phyloP scores from a whole-genome alignment of 2,329 filamentous ascomycete species.

The Sphaceloma murrayae region DNA sequence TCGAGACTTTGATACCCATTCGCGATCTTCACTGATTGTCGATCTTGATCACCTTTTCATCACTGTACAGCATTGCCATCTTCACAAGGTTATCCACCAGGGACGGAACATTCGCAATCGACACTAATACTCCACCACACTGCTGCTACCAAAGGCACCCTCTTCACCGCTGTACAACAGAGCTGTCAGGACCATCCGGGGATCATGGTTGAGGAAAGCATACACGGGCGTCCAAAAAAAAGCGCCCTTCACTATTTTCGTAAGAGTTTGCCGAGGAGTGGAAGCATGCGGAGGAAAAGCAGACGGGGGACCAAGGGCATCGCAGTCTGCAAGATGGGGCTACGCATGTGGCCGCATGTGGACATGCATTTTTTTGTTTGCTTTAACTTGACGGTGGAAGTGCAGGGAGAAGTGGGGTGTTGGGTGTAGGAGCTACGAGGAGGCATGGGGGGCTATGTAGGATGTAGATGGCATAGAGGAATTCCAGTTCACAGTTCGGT shows the following conservation, averaged over 20 bases:
- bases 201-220: not conserved
- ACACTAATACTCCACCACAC: conserved; percentile 7
- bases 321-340: too few species aligned
- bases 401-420: too few species aligned
- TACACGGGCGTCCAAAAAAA: not conserved
- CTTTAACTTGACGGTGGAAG: too few species aligned
- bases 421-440: too few species aligned
- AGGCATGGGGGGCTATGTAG: conserved; percentile 6
- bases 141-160: not conserved
- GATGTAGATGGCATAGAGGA: conserved; percentile 10
- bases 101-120: not conserved
- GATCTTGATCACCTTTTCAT: conserved; percentile 10
- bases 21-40: not conserved
- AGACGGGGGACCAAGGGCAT: too few species aligned
- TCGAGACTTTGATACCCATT: conserved; percentile 15
- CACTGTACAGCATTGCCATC: conserved; percentile 9
- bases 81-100: conserved; percentile 5
- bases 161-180: conserved; percentile 12
- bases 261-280: not conserved
- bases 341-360: too few species aligned
- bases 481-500: not conserved
- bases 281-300: too few species aligned
- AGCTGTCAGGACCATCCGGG: not conserved
- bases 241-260: not conserved
- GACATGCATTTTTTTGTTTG: conserved; percentile 2